Evolutionary conservation across 371 early-diverging fungal genomes (phyloP).

Genomic region (Rhizomucor miehei): DNA sequence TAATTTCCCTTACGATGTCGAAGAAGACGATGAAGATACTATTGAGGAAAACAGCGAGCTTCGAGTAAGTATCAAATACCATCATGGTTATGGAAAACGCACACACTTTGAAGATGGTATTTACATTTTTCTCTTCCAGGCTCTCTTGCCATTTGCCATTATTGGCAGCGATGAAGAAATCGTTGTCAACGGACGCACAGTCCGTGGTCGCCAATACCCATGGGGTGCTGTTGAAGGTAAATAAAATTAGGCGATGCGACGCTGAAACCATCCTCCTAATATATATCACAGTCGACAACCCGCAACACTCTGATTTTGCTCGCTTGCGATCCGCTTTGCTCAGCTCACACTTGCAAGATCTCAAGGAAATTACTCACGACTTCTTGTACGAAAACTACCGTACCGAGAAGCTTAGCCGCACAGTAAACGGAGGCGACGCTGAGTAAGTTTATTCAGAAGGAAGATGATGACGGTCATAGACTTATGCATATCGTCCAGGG

Average conservation of each 20-base stretch:
- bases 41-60: constrained; percentile 95
- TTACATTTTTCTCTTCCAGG: constrained; percentile 32
- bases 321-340: constrained; percentile 90
- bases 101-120: too few species aligned
- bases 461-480: not conserved
- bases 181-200: constrained; percentile 65
- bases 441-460: constrained; percentile 41
- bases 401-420: constrained; percentile 85
- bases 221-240: constrained; percentile 97
- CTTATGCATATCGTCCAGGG: constrained; percentile 16
- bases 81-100: not conserved
- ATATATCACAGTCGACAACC: constrained; percentile 63
- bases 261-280: not conserved
- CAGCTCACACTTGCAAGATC: constrained; percentile 91
- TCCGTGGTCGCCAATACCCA: constrained; percentile 97
- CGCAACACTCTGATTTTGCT: constrained; percentile 96
- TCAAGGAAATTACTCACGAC: constrained; percentile 85
- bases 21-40: constrained; percentile 90
- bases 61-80: constrained; percentile 37
- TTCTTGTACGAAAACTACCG: constrained; percentile 90
- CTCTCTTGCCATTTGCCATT: constrained; percentile 93
- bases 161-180: constrained; percentile 96
- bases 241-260: not conserved
- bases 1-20: constrained; percentile 75
- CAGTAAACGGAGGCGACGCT: constrained; percentile 50